Base-by-base conservation (phyloP, 1,284 basidiomycete genomes). In the Xerocomus amazonicus region DNA sequence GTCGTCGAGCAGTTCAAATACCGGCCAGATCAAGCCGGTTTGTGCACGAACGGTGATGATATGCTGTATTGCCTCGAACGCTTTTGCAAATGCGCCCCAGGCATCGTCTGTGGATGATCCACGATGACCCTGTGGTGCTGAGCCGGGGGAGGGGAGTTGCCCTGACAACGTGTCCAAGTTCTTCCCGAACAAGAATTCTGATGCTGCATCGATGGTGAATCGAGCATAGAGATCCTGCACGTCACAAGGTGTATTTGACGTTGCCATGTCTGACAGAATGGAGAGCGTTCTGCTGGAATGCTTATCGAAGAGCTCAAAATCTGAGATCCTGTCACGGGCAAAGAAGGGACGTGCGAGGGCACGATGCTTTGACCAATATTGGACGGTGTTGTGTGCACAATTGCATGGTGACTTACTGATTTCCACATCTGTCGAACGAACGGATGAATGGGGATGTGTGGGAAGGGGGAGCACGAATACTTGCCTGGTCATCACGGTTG, bases 291-390 rank as follows among this genome's bases (percentile, higher is more conserved):
- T 71, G 8, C 63, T 58, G 3, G 77, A 68, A 50, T 84, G 76
- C 44, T 70, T 72, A 55, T 86, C 83, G 57, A 87, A 87, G 32
- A 79, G 72, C 26, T 84, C 76, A 51, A 87, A 86, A 60, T 89
- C 85, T 5, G 80, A 76, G 43, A 84, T 78, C 17, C 84, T 77
- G 53, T 87, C 83, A 28, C 79, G 76, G 5, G 83, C 77, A 59
- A 89, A 88, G 68, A 86, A 89, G 1, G 87, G 86, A 4, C 85
- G 78, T 6, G 84, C 80, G 42, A 79, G 78, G n/a, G 72, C 68
- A 27, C 86, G 81, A 58, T 87, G 84, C 81, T 85, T 52, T 5
- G 33, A 43, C 26, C 28, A 27, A 43, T 12, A 34, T 39, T 60
- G 40, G 59, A 50, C 27, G 28, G 29, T 41, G 41, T 6, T 14